Conservation (phyloP, 352 stramenopile genomes). For the Thalassiosira hispida region DNA sequence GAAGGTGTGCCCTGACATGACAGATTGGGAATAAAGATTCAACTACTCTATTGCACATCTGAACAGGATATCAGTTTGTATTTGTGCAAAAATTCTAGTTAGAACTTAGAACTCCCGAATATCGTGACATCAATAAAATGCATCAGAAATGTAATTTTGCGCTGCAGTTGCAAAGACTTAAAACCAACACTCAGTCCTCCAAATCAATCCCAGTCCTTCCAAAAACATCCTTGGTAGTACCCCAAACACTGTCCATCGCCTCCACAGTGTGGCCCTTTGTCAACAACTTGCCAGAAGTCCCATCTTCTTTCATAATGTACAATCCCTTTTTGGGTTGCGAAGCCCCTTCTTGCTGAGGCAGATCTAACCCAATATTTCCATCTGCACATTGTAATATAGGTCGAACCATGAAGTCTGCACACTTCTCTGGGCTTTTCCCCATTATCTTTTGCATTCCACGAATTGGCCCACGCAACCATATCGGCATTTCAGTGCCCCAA, state of each 20-base stretch:
- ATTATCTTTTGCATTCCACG: constrained; percentile 49
- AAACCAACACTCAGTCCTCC: too few relatives aligned
- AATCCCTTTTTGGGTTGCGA: constrained; percentile 16
- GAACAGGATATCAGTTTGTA: too few relatives aligned
- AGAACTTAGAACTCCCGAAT: too few relatives aligned
- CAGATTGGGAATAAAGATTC: too few relatives aligned
- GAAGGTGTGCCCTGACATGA: too few relatives aligned
- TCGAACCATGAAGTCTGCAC: constrained; percentile 50
- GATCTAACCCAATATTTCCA: constrained; percentile 19
- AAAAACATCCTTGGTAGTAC: constrained; percentile 39
- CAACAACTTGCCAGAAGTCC: constrained; percentile 24
- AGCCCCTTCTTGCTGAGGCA: not conserved
- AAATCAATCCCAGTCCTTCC: constrained; percentile 43
- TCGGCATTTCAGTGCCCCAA: constrained; percentile 79
- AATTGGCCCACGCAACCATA: constrained; percentile 47
- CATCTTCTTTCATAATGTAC: constrained; percentile 56
- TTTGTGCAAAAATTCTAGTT: too few relatives aligned
- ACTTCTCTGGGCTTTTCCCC: constrained; percentile 41
- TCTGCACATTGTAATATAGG: constrained; percentile 37
- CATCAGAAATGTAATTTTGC: too few relatives aligned
- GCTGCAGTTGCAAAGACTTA: too few relatives aligned
- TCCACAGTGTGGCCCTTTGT: constrained; percentile 48
- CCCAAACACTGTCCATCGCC: constrained; percentile 46
- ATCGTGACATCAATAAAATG: too few relatives aligned
- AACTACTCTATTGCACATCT: too few relatives aligned